Evolutionary conservation across 176 grass and related monocot genomes (phyloP).

Genomic region (Alopecurus myosuroides): DNA sequence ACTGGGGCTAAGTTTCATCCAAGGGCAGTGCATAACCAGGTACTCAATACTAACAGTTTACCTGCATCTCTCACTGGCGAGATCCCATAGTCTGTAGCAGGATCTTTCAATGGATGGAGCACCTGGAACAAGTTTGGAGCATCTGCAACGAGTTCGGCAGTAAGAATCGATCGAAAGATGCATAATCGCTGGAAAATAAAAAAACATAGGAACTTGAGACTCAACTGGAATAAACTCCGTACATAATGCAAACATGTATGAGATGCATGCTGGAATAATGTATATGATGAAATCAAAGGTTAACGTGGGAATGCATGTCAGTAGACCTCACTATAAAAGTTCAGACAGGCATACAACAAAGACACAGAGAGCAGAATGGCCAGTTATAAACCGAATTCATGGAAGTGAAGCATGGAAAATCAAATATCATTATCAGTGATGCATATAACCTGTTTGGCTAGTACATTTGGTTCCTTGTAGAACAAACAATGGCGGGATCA

Average conservation of each 20-base stretch:
- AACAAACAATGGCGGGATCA: not conserved
- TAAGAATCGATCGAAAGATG: not conserved
- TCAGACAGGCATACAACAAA: not conserved
- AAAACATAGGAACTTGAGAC: not conserved
- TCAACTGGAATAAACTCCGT: not conserved
- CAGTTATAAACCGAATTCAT: not conserved
- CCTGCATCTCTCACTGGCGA: not conserved
- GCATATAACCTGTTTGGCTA: not conserved
- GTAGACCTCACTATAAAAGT: not conserved
- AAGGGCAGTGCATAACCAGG: not conserved
- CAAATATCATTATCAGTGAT: not conserved
- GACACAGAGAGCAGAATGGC: not conserved
- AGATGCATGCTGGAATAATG: not conserved
- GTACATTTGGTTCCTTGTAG: not conserved
- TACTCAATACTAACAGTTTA: not conserved
- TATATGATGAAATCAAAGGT: not conserved
- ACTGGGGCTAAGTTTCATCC: not conserved
- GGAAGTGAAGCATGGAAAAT: not conserved
- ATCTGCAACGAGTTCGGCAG: not conserved
- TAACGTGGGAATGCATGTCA: not conserved
- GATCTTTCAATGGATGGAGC: not conserved
- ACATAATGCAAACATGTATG: not conserved
- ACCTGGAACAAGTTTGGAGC: not conserved
- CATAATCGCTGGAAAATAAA: not conserved
- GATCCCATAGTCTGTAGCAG: not conserved